Conservation (phyloP, 331 rosid genomes). For the Rosa hybrid region DNA sequence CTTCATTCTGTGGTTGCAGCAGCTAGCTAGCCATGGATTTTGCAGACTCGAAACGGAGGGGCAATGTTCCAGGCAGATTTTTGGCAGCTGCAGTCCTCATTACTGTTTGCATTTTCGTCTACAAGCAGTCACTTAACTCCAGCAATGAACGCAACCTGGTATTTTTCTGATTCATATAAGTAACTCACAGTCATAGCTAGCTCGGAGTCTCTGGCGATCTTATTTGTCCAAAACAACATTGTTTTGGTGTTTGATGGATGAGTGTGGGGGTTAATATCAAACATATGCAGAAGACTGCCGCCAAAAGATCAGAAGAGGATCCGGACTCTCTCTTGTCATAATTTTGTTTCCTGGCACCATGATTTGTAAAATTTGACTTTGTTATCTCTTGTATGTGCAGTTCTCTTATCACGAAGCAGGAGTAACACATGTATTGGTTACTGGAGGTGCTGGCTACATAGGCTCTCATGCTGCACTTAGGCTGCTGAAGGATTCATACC, state of each 20-base stretch:
- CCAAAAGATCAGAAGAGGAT: background rate
- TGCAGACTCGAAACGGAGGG: conserved; percentile 38
- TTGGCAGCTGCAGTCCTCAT: conserved; percentile 33
- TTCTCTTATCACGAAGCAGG: conserved; percentile 33
- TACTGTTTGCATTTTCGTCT: conserved; percentile 33
- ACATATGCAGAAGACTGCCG: background rate
- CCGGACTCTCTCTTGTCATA: no score
- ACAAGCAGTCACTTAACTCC: conserved; percentile 33
- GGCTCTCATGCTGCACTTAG: conserved; percentile 57
- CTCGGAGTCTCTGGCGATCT: background rate
- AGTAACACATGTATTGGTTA: conserved; percentile 50
- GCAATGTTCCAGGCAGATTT: conserved; percentile 25
- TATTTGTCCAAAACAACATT: background rate
- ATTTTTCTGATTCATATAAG: background rate
- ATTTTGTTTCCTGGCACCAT: background rate
- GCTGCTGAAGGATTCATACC: conserved; percentile 45
- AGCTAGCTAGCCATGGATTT: conserved; percentile 42
- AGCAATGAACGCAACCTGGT: conserved; percentile 36
- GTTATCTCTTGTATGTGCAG: conserved; percentile 26
- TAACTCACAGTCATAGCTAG: background rate
- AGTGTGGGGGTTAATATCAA: background rate
- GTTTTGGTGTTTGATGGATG: background rate
- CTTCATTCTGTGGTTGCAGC: background rate
- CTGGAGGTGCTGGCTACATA: conserved; percentile 58
- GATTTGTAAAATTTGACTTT: background rate